Evolutionary conservation across 2,329 filamentous ascomycete species (phyloP).

Genomic region (Calonectria fujianensis): DNA sequence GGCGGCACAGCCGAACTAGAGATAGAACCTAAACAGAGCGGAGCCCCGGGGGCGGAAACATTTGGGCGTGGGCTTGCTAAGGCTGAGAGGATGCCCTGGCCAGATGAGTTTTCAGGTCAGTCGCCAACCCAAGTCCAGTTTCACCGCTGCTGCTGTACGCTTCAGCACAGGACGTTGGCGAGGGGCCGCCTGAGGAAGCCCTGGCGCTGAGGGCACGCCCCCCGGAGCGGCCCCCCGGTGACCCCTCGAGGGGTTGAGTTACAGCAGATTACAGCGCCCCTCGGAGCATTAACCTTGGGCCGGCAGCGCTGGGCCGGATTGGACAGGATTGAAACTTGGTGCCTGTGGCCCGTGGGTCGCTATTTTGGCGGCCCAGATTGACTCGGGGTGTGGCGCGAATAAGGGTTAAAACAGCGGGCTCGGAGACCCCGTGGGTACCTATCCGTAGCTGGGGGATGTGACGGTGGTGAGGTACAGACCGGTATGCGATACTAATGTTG

Average conservation of each 20-base stretch:
- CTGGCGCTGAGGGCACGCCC: slow-evolving; percentile 20
- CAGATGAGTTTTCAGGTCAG: slow-evolving; percentile 30
- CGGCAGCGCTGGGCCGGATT: slow-evolving; percentile 12
- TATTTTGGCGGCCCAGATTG: slow-evolving; percentile 5
- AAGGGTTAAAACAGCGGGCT: slow-evolving; percentile 20
- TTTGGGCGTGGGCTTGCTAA: slow-evolving; percentile 28
- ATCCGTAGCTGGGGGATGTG: slow-evolving; percentile 2
- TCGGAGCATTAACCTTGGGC: slow-evolving; percentile 32
- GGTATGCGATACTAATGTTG: slow-evolving; percentile 17
- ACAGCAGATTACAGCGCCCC: slow-evolving; percentile 20
- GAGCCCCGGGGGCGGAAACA: slow-evolving; percentile 28
- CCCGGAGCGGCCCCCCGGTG: slow-evolving; percentile 16
- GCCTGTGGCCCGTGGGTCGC: slow-evolving; percentile 25
- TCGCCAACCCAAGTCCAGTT: slow-evolving; percentile 22
- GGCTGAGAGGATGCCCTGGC: slow-evolving; percentile 19
- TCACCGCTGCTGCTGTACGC: slow-evolving; percentile 14
- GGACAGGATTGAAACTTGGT: slow-evolving; percentile 28
- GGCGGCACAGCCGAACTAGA: slow-evolving; percentile 35
- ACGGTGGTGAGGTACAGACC: slow-evolving; percentile 21
- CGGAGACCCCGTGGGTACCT: slow-evolving; percentile 28
- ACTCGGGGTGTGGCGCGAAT: slow-evolving; percentile 23
- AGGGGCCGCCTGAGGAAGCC: slow-evolving; percentile 11
- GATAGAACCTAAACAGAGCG: slow-evolving; percentile 32
- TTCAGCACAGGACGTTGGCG: slow-evolving; percentile 1
- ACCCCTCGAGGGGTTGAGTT: slow-evolving; percentile 25